These are phyloP conservation scores for Diaporthe ilicicola DNA, from an alignment of 2,329 filamentous ascomycete species.

Conservation along the genomic window DNA sequence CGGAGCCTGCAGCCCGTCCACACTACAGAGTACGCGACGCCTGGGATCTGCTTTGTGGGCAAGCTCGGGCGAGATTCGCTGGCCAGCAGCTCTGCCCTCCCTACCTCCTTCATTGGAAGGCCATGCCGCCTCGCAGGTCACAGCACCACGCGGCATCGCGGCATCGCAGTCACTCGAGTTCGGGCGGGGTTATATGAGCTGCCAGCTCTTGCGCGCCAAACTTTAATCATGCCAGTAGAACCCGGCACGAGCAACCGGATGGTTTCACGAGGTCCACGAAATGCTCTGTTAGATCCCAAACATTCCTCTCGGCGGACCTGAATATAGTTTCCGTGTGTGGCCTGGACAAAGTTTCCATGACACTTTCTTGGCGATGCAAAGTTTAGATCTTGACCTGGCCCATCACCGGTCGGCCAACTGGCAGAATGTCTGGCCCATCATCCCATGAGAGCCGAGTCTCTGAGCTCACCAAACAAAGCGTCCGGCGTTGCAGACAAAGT, in stretches of 20 bases:
- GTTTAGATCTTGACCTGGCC: slow-evolving; percentile 19
- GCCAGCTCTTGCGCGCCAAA: slow-evolving; percentile 3
- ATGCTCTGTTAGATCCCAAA: not conserved
- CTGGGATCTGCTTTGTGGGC: not conserved
- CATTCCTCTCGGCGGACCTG: not conserved
- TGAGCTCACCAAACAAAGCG: not conserved
- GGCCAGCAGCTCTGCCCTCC: not conserved
- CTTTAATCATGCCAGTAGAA: not conserved
- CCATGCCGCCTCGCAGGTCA: not conserved
- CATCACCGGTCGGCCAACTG: not conserved
- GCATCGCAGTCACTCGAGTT: slow-evolving; percentile 3
- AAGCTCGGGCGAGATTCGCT: slow-evolving; percentile 4
- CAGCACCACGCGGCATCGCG: slow-evolving; percentile 15
- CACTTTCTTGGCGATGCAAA: slow-evolving; percentile 9
- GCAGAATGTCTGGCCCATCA: not conserved
- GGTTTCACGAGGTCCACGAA: not conserved
- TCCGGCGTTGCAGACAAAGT: slow-evolving; percentile 17
- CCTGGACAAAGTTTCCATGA: not conserved
- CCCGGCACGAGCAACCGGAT: not conserved
- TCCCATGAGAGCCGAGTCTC: not conserved
- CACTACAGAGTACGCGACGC: slow-evolving; percentile 13
- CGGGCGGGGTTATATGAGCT: slow-evolving; percentile 4
- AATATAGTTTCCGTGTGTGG: not conserved
- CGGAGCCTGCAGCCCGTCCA: not conserved
- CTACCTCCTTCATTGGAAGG: not conserved